Evolutionary conservation across 768 basidiomycete species (phyloP).

Genomic region (Cytidiella melzeri): DNA sequence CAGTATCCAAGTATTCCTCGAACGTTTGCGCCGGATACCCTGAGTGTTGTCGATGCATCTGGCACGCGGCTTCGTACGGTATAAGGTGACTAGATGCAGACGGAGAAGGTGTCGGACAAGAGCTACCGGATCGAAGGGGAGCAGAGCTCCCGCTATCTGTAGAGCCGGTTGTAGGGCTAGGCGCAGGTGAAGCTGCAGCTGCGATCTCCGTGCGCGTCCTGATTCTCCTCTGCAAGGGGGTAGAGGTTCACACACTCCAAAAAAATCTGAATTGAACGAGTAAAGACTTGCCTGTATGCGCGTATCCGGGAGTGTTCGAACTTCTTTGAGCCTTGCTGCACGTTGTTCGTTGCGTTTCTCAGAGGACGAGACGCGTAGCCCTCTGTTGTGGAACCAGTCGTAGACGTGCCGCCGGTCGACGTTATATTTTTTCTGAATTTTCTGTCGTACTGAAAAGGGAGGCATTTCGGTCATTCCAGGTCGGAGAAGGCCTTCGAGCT

Average conservation of each 20-base stretch:
- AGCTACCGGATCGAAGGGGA: background rate
- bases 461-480: slow-evolving; percentile 74
- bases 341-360: slow-evolving; percentile 21
- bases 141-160: background rate
- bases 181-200: background rate
- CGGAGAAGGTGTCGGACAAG: background rate
- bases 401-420: slow-evolving; percentile 73
- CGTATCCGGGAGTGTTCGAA: background rate
- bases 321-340: slow-evolving; percentile 10
- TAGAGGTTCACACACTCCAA: background rate
- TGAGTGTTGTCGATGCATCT: background rate
- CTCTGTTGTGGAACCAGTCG: slow-evolving; percentile 68
- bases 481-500: slow-evolving; percentile 65
- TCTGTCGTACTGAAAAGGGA: slow-evolving; percentile 60
- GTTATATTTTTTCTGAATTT: slow-evolving; percentile 62
- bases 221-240: background rate
- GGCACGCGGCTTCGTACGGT: background rate
- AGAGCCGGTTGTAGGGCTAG: background rate
- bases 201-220: background rate
- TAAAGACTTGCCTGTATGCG: slow-evolving; percentile 6
- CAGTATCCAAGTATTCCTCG: background rate
- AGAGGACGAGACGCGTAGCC: slow-evolving; percentile 23
- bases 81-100: background rate
- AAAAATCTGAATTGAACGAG: no score
- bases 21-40: background rate